phyloP scores from a whole-genome alignment of 2,329 filamentous ascomycete species.

The Cylindrodendrum hubeiense region DNA sequence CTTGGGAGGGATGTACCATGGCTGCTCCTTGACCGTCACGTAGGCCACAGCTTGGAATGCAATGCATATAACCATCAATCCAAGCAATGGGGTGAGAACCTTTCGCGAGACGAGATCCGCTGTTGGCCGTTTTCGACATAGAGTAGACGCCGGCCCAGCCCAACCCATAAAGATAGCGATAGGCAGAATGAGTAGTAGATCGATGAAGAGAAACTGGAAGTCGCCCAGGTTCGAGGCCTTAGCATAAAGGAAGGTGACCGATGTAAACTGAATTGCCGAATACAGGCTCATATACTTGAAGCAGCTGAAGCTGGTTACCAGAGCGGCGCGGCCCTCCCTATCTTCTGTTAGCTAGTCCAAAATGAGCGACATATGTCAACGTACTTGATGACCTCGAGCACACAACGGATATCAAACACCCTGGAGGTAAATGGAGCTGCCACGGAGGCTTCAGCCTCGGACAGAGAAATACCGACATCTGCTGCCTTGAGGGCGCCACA shows the following conservation, averaged over 20 bases:
- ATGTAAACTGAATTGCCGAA: conserved; percentile 98
- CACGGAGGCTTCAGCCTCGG: conserved; percentile 96
- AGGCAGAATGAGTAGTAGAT: conserved; percentile 90
- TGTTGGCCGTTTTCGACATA: conserved; percentile 89
- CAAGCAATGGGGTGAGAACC: conserved; percentile 88
- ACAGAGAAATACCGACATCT: conserved; percentile 96
- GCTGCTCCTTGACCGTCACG: conserved; percentile 79
- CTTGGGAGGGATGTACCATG: conserved; percentile 88
- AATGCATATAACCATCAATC: conserved; percentile 87
- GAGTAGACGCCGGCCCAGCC: conserved; percentile 83
- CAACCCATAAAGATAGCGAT: conserved; percentile 99
- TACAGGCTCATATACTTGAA: conserved; percentile 99
- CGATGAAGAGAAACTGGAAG: conserved; percentile 98
- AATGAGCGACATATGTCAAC: too few species aligned
- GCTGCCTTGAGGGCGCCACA: conserved; percentile 97
- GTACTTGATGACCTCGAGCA: conserved; percentile 88
- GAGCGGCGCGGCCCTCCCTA: conserved; percentile 89
- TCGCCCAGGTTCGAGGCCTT: conserved; percentile 95
- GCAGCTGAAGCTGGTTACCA: conserved; percentile 99
- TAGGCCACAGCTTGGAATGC: conserved; percentile 81
- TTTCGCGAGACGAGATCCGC: conserved; percentile 94
- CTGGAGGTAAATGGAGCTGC: conserved; percentile 98
- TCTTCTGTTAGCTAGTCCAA: conserved; percentile 35
- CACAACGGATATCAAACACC: conserved; percentile 96
- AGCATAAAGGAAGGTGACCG: conserved; percentile 95